Evolutionary conservation across 805 yeast species (phyloP).

Genomic region (Candida xyloterini): DNA sequence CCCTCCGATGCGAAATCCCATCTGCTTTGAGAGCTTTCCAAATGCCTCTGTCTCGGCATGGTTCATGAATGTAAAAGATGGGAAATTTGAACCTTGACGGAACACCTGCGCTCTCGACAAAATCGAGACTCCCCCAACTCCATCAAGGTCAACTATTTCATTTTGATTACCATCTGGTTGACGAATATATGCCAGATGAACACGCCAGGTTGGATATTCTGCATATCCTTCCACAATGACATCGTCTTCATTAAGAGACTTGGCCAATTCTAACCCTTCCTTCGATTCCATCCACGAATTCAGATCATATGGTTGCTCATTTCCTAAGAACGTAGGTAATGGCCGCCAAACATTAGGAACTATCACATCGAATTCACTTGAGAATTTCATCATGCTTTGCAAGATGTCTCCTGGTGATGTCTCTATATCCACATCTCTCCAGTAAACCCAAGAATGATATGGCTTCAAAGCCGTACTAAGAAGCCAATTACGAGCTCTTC

Average conservation of each 20-base stretch:
- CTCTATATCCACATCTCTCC: constrained; percentile 88
- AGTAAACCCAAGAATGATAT: constrained; percentile 86
- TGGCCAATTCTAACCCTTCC: constrained; percentile 67
- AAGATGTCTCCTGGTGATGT: constrained; percentile 76
- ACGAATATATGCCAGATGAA: constrained; percentile 72
- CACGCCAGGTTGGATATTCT: constrained; percentile 83
- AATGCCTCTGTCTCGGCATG: constrained; percentile 90
- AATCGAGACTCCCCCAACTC: constrained; percentile 86
- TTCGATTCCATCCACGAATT: constrained; percentile 95
- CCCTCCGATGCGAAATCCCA: constrained; percentile 85
- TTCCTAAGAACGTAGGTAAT: constrained; percentile 83
- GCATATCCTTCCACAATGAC: constrained; percentile 88
- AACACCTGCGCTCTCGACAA: constrained; percentile 71
- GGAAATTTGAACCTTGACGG: constrained; percentile 78
- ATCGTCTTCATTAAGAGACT: constrained; percentile 67
- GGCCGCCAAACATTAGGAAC: constrained; percentile 97
- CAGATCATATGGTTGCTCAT: constrained; percentile 92
- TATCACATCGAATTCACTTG: constrained; percentile 61
- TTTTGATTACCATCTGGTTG: constrained; percentile 57
- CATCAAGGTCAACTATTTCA: constrained; percentile 71
- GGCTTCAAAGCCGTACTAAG: constrained; percentile 72
- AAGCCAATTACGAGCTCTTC: constrained; percentile 83
- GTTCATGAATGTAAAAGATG: constrained; percentile 78
- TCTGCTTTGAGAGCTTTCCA: constrained; percentile 73
- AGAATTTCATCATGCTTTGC: constrained; percentile 64